Percentiles rank a stretch among this genome's conserved stretches.
These are phyloP conservation scores for Melanopsichium pennsylvanicum DNA, from an alignment of 1,284 basidiomycete genomes.

Conservation along the genomic window DNA sequence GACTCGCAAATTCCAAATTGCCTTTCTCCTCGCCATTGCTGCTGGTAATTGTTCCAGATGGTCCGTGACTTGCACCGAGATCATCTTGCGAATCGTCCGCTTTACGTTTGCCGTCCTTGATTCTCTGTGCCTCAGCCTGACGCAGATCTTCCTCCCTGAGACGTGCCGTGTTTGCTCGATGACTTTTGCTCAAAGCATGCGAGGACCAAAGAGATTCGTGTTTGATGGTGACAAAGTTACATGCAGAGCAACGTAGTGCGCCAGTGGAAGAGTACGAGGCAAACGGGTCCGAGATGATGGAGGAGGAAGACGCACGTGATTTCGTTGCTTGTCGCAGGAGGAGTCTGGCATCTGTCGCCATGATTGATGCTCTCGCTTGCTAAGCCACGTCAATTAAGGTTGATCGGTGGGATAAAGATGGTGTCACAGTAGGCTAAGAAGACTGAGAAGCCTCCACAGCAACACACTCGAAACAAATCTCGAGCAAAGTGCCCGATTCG, in stretches of 20 bases:
- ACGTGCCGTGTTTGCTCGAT: conserved; percentile 26
- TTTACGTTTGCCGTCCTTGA: conserved; percentile 44
- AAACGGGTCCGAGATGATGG: conserved; percentile 38
- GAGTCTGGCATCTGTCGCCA: conserved; percentile 44
- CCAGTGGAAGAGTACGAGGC: conserved; percentile 46
- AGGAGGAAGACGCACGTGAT: conserved; percentile 16
- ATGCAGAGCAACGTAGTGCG: conserved; percentile 49
- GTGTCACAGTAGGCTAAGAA: too few relatives aligned
- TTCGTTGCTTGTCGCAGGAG: conserved; percentile 41
- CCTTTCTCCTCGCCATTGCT: background rate
- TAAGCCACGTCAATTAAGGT: too few relatives aligned
- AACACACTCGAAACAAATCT: background rate
- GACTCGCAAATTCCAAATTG: too few relatives aligned
- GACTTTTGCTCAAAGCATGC: conserved; percentile 49
- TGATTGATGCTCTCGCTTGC: background rate
- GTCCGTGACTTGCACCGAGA: background rate
- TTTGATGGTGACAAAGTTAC: conserved; percentile 49
- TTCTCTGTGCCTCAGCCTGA: conserved; percentile 17
- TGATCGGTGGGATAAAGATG: too few relatives aligned
- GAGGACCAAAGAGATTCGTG: conserved; percentile 54
- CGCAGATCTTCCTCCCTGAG: conserved; percentile 30
- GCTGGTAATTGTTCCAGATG: background rate
- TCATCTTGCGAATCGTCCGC: conserved; percentile 7
- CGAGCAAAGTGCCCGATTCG: background rate
- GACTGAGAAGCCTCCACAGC: background rate